Evolutionary conservation across 1,139 yeast species (phyloP), one percentile per base, ranked within the genome.

Genomic region (Blastobotrys buckinghamii): DNA sequence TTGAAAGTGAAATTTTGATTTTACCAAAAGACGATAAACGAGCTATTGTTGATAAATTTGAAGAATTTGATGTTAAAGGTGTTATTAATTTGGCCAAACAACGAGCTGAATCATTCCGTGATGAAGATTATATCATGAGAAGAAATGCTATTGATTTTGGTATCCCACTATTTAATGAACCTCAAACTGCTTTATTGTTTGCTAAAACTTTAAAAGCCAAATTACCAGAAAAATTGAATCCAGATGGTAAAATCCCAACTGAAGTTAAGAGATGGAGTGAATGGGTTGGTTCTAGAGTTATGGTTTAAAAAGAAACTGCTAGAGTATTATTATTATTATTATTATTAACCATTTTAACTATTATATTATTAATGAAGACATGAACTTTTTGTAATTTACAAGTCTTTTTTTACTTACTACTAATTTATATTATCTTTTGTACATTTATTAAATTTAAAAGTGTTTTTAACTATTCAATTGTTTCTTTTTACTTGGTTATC

Each of bases 111-210:
- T 72, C 77, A 56, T 76, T 87, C 58, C 71, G 81, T 55, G 97
- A 92, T 62, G 84, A 85, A 68, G 97, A 92, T 71, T 92, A 92
- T 66, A 84, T 90, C 49, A 92, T 92, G 97, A 84, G 99, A 76
- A 84, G 99, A 75, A 92, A 90, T 67, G 97, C 98, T 47, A 94
- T 92, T 72, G 99, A 92, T 70, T 92, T 94, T 68, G 97, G 87
- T 52, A 84, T 92, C 62, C 97, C 98, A 44, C 76, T 92, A 67
- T 90, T 92, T 74, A 92, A 92, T 65, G 98, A 92, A 72, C 96
- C 97, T 57, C 82, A 88, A 66, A 92, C 98, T 30, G 84, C 97
- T 3, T 68, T 82, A 60, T 74, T 94, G 59, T 92, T 94, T 69
- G 90, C 97, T 22, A 74, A 82, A 64, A 87, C 96, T 56, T 77